Percentiles rank a stretch among this genome's conserved stretches.
Evolutionary conservation across 371 early-diverging fungal genomes (phyloP).

Genomic region (Rhizopus sp.): DNA sequence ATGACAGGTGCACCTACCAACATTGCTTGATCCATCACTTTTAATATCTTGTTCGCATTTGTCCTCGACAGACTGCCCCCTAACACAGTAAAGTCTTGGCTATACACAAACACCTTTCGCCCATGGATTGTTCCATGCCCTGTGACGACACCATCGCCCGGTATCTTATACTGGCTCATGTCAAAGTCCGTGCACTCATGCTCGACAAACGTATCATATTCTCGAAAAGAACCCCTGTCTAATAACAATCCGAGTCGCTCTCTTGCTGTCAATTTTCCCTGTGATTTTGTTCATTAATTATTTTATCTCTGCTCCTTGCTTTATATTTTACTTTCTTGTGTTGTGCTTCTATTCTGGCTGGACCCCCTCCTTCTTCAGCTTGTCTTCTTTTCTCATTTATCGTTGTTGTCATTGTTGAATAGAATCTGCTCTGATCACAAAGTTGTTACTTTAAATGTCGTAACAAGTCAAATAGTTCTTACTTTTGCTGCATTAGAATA

Average conservation of each 20-base stretch:
- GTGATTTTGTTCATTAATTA: neutral
- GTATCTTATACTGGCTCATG: constrained; percentile 85
- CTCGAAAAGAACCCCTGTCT: constrained; percentile 86
- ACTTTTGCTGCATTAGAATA: neutral
- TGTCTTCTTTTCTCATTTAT: constrained; percentile 78
- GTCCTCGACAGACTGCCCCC: constrained; percentile 91
- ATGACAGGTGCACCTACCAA: constrained; percentile 94
- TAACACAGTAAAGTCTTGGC: constrained; percentile 94
- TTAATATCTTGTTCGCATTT: constrained; percentile 92
- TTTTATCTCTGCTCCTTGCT: neutral
- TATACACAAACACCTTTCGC: constrained; percentile 89
- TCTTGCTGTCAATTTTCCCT: constrained; percentile 97
- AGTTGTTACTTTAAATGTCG: neutral
- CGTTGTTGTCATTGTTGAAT: constrained; percentile 13
- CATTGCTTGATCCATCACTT: constrained; percentile 96
- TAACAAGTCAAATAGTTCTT: neutral
- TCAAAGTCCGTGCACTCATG: constrained; percentile 94
- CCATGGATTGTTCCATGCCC: constrained; percentile 95
- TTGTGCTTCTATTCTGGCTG: constrained; percentile 82
- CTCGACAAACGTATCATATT: constrained; percentile 95
- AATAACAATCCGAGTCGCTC: constrained; percentile 89
- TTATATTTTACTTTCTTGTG: constrained; percentile 74
- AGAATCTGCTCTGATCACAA: constrained; percentile 4
- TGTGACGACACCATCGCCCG: constrained; percentile 96
- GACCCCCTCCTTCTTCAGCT: constrained; percentile 83